Conservation (phyloP, 495 filamentous ascomycete genomes). For the Neohortaea acidophila region DNA sequence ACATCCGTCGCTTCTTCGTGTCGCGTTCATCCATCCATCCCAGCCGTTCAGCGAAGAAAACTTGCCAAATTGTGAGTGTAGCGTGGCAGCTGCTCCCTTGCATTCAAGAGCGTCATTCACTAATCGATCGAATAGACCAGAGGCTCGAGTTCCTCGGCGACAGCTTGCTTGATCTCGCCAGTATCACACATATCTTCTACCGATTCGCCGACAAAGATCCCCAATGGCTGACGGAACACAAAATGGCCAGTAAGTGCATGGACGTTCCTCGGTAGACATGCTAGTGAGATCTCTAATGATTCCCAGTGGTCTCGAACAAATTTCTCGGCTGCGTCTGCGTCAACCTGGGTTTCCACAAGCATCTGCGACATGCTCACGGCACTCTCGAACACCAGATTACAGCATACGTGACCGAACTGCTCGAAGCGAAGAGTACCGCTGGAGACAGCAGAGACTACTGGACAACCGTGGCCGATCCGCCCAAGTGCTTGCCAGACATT, state of each 20-base stretch:
- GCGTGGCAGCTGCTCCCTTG: no score
- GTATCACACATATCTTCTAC: conserved; percentile 64
- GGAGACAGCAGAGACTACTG: conserved; percentile 61
- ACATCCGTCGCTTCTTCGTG: conserved; percentile 60
- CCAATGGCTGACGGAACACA: conserved; percentile 97
- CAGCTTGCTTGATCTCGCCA: conserved; percentile 74
- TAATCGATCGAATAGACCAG: no score
- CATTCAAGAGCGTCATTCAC: no score
- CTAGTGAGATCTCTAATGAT: no score
- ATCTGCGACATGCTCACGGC: conserved; percentile 48
- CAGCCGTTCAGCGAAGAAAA: conserved; percentile 54
- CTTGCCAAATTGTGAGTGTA: conserved; percentile 73
- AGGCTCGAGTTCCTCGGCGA: conserved; percentile 90
- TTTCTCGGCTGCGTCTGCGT: conserved; percentile 76
- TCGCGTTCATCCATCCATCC: conserved; percentile 81
- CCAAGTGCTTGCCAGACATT: conserved; percentile 77
- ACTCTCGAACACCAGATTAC: conserved; percentile 46
- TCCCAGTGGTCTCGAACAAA: conserved; percentile 97
- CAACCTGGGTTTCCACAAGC: conserved; percentile 56
- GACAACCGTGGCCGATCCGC: conserved; percentile 51
- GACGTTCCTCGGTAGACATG: no score
- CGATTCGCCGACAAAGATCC: conserved; percentile 67
- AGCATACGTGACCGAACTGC: conserved; percentile 55
- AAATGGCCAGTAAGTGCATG: no score
- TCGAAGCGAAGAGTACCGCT: conserved; percentile 37